A percentile compares a stretch with the other conserved stretches of the same genome.
Evolutionary conservation across 805 yeast species (phyloP).

Genomic region (Vanderwaltozyma tropicalis): DNA sequence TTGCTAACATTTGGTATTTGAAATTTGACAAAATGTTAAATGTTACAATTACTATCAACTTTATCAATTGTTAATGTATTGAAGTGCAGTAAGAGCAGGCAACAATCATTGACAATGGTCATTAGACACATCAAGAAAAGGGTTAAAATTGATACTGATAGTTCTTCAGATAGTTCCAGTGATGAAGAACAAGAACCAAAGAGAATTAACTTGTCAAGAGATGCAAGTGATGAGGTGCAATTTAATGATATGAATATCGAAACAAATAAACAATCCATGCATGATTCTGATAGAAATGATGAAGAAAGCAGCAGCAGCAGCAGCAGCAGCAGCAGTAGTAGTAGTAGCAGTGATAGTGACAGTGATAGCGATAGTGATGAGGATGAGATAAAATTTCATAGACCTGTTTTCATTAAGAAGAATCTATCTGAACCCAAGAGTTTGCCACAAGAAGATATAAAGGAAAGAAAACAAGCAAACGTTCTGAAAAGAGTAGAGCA

Average conservation of each 20-base stretch:
- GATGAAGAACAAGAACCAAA: background rate
- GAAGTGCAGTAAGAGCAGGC: background rate
- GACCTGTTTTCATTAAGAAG: conserved; percentile 20
- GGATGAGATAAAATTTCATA: conserved; percentile 13
- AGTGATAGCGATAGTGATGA: conserved; percentile 4
- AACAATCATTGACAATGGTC: conserved; percentile 7
- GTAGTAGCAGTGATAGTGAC: background rate
- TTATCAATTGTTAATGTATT: no score
- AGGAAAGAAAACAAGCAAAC: background rate
- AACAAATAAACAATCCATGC: no score
- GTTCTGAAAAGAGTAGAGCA: conserved; percentile 9
- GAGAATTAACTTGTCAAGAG: no score
- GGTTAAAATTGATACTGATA: background rate
- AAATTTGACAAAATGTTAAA: no score
- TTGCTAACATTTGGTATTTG: no score
- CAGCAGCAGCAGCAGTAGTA: background rate
- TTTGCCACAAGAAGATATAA: background rate
- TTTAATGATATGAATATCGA: no score
- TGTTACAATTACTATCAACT: no score
- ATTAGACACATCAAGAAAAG: conserved; percentile 15
- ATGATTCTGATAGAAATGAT: no score
- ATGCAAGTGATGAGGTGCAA: no score
- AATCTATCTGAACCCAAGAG: background rate
- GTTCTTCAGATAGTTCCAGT: conserved; percentile 1
- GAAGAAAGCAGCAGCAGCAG: background rate